Conservation (phyloP, 306 rosid species). For the Pueraria montana region DNA sequence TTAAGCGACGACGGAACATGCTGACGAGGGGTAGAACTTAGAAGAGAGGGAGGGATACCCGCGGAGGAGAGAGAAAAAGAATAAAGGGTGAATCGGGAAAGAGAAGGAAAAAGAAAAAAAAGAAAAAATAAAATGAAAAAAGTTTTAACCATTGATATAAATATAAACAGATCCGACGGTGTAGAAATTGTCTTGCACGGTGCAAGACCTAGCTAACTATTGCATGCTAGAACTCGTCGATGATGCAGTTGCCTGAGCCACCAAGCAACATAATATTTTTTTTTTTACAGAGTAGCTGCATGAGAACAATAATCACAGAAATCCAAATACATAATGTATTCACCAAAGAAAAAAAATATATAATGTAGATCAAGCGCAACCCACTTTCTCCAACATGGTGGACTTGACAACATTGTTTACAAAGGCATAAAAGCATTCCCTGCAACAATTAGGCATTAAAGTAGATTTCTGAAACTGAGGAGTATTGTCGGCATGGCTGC, state of each 20-base stretch:
- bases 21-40: too few species aligned
- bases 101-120: too few species aligned
- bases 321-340: constrained; percentile 9
- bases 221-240: too few species aligned
- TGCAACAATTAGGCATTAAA: constrained; percentile 69
- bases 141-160: too few species aligned
- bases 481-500: constrained; percentile 57
- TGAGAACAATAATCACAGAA: constrained; percentile 4
- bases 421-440: constrained; percentile 64
- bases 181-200: too few species aligned
- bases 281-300: neutral
- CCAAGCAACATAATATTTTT: neutral
- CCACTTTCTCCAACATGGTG: constrained; percentile 53
- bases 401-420: constrained; percentile 66
- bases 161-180: too few species aligned
- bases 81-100: too few species aligned
- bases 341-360: neutral
- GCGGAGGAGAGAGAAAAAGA: too few species aligned
- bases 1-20: too few species aligned
- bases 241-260: neutral
- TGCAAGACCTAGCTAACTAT: too few species aligned
- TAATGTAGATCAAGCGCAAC: constrained; percentile 38
- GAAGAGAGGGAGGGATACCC: too few species aligned
- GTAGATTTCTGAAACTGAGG: constrained; percentile 52
- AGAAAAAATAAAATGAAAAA: too few species aligned